Evolutionary conservation across 257 asterid genomes (phyloP).

Genomic region (Coffea canephora): DNA sequence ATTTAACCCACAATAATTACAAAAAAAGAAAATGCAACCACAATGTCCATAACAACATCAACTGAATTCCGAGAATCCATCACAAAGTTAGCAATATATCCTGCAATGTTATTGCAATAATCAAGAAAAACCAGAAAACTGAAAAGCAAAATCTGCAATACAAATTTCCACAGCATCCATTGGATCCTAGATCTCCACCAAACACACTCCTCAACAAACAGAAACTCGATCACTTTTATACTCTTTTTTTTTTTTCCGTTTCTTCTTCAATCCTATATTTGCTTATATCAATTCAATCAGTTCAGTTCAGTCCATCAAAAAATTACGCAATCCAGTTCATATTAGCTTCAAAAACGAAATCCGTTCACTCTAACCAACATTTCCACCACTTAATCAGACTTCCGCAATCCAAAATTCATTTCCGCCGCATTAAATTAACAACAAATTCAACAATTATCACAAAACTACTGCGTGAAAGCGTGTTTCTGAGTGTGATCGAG

Average conservation of each 20-base stretch:
- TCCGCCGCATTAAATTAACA: conserved; percentile 6
- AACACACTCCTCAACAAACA: conserved; percentile 1
- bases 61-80: neutral
- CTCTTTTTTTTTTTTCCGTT: conserved; percentile 1
- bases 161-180: neutral
- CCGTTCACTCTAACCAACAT: neutral
- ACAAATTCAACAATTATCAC: conserved; percentile 11
- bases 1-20: neutral
- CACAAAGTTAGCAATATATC: neutral
- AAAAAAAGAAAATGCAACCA: conserved; percentile 2
- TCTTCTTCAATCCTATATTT: neutral
- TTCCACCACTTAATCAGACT: conserved; percentile 7
- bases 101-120: neutral
- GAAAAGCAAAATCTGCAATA: neutral
- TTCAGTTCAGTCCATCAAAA: conserved; percentile 1
- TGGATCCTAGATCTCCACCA: conserved; percentile 8
- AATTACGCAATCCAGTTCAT: conserved; percentile 2
- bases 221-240: neutral
- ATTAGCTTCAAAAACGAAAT: neutral
- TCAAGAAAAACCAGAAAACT: neutral
- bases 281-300: neutral
- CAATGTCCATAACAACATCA: neutral
- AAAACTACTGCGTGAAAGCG: neutral
- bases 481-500: conserved; percentile 34
- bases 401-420: conserved; percentile 9